Conservation (phyloP, 192 early-diverging fungal species). For the Entomortierella chlamydospora region DNA sequence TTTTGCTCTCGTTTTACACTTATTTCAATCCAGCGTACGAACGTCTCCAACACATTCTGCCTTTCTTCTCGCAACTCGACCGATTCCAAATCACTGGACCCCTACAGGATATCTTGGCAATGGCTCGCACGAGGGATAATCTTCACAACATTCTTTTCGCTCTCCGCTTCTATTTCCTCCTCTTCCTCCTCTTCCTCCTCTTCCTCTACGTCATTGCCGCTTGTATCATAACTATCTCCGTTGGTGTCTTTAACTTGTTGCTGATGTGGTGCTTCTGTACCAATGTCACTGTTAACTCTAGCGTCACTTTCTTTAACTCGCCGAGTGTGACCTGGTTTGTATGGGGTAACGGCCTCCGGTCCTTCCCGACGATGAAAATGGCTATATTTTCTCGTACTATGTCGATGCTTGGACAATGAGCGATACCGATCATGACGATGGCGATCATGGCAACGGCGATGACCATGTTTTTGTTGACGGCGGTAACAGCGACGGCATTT, state of each 20-base stretch:
- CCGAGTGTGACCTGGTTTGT: no score
- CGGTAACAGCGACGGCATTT: neutral
- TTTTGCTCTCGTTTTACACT: slow-evolving; percentile 14
- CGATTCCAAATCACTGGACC: slow-evolving; percentile 31
- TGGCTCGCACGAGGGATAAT: slow-evolving; percentile 45
- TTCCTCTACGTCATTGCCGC: neutral
- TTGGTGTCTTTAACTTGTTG: neutral
- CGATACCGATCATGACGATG: no score
- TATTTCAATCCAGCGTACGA: slow-evolving; percentile 48
- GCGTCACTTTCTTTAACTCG: no score
- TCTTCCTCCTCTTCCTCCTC: neutral
- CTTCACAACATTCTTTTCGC: slow-evolving; percentile 17
- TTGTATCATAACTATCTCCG: neutral
- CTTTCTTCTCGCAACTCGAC: slow-evolving; percentile 22
- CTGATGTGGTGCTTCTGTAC: no score
- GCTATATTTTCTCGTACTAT: no score
- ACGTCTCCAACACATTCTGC: slow-evolving; percentile 34
- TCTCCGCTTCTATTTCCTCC: neutral
- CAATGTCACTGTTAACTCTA: no score
- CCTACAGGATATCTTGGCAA: slow-evolving; percentile 49
- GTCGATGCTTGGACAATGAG: no score
- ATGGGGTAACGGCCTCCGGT: no score
- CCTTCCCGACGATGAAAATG: no score
- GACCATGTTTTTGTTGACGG: neutral
- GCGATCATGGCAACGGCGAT: neutral